Evolutionary conservation across 1,284 basidiomycete species (phyloP), one percentile per base, ranked within the genome.

Genomic region (Macrocybe sp.): DNA sequence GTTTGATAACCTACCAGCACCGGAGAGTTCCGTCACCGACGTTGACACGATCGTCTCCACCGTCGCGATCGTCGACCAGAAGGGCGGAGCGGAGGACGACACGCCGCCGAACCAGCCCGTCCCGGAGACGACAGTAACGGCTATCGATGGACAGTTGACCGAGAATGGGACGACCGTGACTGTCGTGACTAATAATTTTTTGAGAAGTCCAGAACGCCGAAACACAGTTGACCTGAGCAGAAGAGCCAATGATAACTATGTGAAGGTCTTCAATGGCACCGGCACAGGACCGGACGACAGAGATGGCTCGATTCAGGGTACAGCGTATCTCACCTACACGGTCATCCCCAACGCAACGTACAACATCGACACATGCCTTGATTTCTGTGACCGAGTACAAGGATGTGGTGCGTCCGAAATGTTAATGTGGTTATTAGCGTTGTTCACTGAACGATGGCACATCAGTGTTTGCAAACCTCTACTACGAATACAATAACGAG

Each of bases 401-500:
- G 56, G 53, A 8, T 73, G 70, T 57, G 69, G 70, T 69, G 51
- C 39, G 65, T 60, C 9, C 22, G 22, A 22, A 22, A 8, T 35
- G 40, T 37, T 38, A 11, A 41, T 35, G n/a, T 42, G 14, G 42
- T 6, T 5, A 9, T 36, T 44, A 29, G 6, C 29, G n/a, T 49
- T 14, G 36, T 45, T 44, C 9, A 12, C 33, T 36, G 44, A 22
- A 7, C 35, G 14, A 37, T 6, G 37, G 28, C 44, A 16, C 36
- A 43, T 14, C 12, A 75, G 73, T 72, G 3, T 74, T 73, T 46
- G 72, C 62, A 14, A 73, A 75, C 52, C 43, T 75, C 30, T 75
- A 65, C 51, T 73, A 75, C 55, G 71, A 75, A 49, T 66, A 60
- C 58, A 72, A 72, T 55, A 73, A 72, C 49, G 47, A 58, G 6